Evolutionary conservation across 2,329 filamentous ascomycete species (phyloP).

Genomic region (Amesomyces nigricolor): DNA sequence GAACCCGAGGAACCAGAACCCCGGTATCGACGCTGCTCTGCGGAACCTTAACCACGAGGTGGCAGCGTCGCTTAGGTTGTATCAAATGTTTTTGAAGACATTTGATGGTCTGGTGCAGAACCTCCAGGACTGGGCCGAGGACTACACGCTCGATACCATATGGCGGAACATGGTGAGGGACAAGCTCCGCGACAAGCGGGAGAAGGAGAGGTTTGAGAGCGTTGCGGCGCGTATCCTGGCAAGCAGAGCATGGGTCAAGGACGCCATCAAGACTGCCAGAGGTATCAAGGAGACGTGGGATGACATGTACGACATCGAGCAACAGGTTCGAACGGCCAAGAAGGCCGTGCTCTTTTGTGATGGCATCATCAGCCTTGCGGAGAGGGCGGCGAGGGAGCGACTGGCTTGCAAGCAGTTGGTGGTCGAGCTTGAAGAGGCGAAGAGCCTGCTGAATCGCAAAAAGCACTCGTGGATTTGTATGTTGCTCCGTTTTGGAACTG

Average conservation of each 20-base stretch:
- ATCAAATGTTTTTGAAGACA: conserved; percentile 5
- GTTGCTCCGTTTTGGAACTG: neutral
- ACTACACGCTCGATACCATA: conserved; percentile 15
- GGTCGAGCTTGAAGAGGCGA: conserved; percentile 14
- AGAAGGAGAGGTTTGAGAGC: conserved; percentile 6
- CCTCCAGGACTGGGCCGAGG: conserved; percentile 16
- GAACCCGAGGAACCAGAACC: neutral
- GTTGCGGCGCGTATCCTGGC: neutral
- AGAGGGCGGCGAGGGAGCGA: conserved; percentile 9
- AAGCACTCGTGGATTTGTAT: conserved; percentile 21
- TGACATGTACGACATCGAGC: conserved; percentile 9
- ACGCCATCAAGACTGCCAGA: conserved; percentile 10
- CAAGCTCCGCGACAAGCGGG: conserved; percentile 4
- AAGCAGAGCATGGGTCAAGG: conserved; percentile 1
- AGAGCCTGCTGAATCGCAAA: conserved; percentile 8
- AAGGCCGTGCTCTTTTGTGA: conserved; percentile 17
- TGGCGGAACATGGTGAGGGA: conserved; percentile 19
- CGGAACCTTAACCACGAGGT: conserved; percentile 16
- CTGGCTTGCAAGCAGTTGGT: conserved; percentile 17
- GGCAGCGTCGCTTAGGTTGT: conserved; percentile 5
- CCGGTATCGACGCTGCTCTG: conserved; percentile 13
- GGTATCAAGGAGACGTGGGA: neutral
- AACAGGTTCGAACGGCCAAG: conserved; percentile 15
- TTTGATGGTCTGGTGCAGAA: conserved; percentile 13
- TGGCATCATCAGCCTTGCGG: conserved; percentile 14